These are phyloP conservation scores for Pezizomycotina sp. DNA, from an alignment of 2,329 filamentous ascomycete species.

Conservation along the genomic window DNA sequence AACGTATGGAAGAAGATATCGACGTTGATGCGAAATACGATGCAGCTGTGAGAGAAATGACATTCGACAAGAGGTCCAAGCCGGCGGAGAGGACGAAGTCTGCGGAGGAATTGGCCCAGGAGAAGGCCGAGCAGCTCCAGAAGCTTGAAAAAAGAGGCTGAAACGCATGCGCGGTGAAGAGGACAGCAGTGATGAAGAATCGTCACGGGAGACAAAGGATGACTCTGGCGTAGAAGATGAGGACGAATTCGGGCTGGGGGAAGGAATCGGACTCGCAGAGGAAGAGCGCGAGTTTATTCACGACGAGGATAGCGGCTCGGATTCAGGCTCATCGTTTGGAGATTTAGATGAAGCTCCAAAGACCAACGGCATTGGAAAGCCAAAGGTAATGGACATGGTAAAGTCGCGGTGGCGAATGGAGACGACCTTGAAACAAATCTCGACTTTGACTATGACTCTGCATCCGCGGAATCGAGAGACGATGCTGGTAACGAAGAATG, in stretches of 20 bases:
- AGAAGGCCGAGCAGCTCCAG: conserved; percentile 59
- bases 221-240: conserved; percentile 34
- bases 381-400: too few species aligned
- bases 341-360: too few species aligned
- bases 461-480: too few species aligned
- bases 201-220: conserved; percentile 35
- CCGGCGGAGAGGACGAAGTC: conserved; percentile 83
- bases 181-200: conserved; percentile 49
- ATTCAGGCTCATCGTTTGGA: too few species aligned
- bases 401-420: too few species aligned
- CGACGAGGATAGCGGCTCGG: too few species aligned
- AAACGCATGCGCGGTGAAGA: conserved; percentile 75
- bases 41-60: conserved; percentile 60
- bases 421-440: too few species aligned
- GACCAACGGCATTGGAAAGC: too few species aligned
- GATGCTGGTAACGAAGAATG: conserved; percentile 8
- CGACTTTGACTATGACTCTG: too few species aligned
- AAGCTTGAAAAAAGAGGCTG: conserved; percentile 68
- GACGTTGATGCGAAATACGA: conserved; percentile 53
- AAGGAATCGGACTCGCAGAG: conserved; percentile 33
- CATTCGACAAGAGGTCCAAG: conserved; percentile 66
- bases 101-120: conserved; percentile 64
- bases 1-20: conserved; percentile 28
- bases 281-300: conserved; percentile 31
- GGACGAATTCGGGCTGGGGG: conserved; percentile 44